A percentile compares a stretch with the other conserved stretches of the same genome.
These are phyloP conservation scores for Priceomyces castillae DNA, from an alignment of 805 yeast species.

Conservation along the genomic window DNA sequence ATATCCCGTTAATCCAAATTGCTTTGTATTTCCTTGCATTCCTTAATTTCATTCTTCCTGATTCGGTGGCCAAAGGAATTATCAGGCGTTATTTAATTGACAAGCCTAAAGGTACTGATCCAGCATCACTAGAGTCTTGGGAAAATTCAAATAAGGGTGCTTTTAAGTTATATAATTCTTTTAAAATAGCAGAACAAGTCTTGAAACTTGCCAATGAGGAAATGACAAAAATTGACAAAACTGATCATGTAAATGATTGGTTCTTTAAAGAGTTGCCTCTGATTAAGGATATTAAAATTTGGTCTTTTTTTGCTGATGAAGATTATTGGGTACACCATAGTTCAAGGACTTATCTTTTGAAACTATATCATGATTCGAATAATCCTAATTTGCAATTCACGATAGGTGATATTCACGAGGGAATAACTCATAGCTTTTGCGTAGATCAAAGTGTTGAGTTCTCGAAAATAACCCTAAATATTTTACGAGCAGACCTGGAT, in stretches of 20 bases:
- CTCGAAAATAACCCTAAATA: slow-evolving; percentile 39
- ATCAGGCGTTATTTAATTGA: slow-evolving; percentile 25
- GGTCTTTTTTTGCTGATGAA: slow-evolving; percentile 55
- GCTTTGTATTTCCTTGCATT: slow-evolving; percentile 17
- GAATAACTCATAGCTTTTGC: slow-evolving; percentile 60
- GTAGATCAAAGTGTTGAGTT: slow-evolving; percentile 52
- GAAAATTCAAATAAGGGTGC: slow-evolving; percentile 44
- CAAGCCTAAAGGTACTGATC: slow-evolving; percentile 17
- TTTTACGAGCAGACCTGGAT: slow-evolving; percentile 4
- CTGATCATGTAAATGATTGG: slow-evolving; percentile 50
- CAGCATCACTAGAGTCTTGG: slow-evolving; percentile 23
- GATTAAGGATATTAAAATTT: slow-evolving; percentile 29
- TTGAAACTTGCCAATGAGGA: slow-evolving; percentile 59
- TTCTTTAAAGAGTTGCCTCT: slow-evolving; percentile 32
- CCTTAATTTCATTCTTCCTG: slow-evolving; percentile 30
- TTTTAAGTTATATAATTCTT: slow-evolving; percentile 37
- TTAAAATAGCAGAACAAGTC: slow-evolving; percentile 50
- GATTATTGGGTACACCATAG: slow-evolving; percentile 66
- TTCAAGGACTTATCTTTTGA: slow-evolving; percentile 46
- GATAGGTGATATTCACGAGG: slow-evolving; percentile 32
- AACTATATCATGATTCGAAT: slow-evolving; percentile 29
- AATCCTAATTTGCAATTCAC: slow-evolving; percentile 29
- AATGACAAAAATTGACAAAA: slow-evolving; percentile 49
- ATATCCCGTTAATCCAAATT: slow-evolving; percentile 26
- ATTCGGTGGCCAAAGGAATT: slow-evolving; percentile 16